These are phyloP conservation scores for Lactarius psammicola DNA, from an alignment of 768 basidiomycete species.

Conservation along the genomic window DNA sequence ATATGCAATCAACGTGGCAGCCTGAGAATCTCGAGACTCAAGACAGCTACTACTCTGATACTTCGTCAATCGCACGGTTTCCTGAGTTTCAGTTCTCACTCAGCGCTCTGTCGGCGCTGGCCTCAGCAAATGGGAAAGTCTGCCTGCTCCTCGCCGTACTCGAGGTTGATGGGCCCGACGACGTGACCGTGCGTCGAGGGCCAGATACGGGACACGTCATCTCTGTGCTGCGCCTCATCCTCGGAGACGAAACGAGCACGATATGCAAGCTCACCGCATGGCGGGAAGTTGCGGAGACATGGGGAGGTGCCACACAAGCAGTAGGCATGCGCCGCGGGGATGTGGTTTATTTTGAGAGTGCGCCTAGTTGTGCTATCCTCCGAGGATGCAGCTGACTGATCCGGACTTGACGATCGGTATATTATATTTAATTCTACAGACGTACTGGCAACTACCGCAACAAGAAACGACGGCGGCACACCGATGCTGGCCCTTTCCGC, in stretches of 20 bases:
- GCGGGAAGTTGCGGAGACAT: constrained; percentile 70
- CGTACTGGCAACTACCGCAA: constrained; percentile 49
- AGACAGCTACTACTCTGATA: constrained; percentile 53
- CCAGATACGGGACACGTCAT: constrained; percentile 68
- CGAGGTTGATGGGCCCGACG: constrained; percentile 76
- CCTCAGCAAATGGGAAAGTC: constrained; percentile 42
- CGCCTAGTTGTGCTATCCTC: constrained; percentile 31
- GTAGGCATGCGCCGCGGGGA: constrained; percentile 65
- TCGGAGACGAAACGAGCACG: constrained; percentile 69
- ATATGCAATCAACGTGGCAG: not conserved
- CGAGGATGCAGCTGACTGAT: not conserved
- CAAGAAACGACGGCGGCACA: constrained; percentile 27
- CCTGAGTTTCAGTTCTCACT: constrained; percentile 74
- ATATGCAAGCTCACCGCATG: constrained; percentile 76
- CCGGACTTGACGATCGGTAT: constrained; percentile 19
- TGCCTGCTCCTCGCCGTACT: constrained; percentile 62
- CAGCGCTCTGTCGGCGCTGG: constrained; percentile 53
- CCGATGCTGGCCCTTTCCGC: constrained; percentile 46
- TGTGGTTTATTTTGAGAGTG: constrained; percentile 67
- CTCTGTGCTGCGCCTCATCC: constrained; percentile 62
- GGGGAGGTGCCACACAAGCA: constrained; percentile 54
- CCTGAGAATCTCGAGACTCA: constrained; percentile 23
- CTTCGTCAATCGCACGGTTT: constrained; percentile 70
- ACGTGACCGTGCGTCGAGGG: constrained; percentile 65
- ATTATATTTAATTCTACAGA: constrained; percentile 39